Percentiles rank a stretch among this genome's conserved stretches.
phyloP scores from a whole-genome alignment of 176 grass and related monocot species.

The Puya raimondii region DNA sequence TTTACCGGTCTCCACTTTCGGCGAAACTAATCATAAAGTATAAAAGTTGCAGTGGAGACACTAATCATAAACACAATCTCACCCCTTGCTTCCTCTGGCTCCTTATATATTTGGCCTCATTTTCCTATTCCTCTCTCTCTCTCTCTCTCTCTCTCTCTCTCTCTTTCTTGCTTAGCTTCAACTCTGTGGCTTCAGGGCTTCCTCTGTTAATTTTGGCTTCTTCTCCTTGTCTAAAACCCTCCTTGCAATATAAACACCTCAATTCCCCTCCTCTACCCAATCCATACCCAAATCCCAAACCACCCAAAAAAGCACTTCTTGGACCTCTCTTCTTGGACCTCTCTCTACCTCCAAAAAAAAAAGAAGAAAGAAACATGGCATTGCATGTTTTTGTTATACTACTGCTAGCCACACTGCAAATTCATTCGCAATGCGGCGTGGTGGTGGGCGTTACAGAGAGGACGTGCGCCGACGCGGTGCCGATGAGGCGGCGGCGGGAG shows the following conservation, averaged over 20 bases:
- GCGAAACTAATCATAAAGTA: too few species aligned
- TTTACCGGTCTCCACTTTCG: too few species aligned
- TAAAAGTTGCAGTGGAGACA: too few species aligned
- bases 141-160: neutral
- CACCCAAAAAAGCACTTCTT: conserved; percentile 37
- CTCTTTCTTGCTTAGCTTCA: neutral
- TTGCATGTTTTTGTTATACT: neutral
- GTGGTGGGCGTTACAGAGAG: neutral
- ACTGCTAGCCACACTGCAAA: neutral
- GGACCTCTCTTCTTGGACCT: conserved; percentile 47
- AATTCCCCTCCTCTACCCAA: conserved; percentile 10
- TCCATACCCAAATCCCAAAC: neutral
- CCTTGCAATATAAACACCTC: conserved; percentile 6
- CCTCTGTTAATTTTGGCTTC: conserved; percentile 27
- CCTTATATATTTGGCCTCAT: conserved; percentile 43
- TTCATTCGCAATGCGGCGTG: conserved; percentile 13
- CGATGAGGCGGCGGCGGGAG: conserved; percentile 43
- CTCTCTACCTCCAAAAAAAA: neutral
- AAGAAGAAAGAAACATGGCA: neutral
- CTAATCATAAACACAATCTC: too few species aligned
- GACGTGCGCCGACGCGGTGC: conserved; percentile 45
- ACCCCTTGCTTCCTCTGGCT: conserved; percentile 14
- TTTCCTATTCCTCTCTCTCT: conserved; percentile 11
- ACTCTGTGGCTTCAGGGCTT: conserved; percentile 8
- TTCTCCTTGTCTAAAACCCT: conserved; percentile 24